These are phyloP conservation scores for Chaetomiaceae sp. DNA, from an alignment of 2,329 filamentous ascomycete species.

Conservation along the genomic window DNA sequence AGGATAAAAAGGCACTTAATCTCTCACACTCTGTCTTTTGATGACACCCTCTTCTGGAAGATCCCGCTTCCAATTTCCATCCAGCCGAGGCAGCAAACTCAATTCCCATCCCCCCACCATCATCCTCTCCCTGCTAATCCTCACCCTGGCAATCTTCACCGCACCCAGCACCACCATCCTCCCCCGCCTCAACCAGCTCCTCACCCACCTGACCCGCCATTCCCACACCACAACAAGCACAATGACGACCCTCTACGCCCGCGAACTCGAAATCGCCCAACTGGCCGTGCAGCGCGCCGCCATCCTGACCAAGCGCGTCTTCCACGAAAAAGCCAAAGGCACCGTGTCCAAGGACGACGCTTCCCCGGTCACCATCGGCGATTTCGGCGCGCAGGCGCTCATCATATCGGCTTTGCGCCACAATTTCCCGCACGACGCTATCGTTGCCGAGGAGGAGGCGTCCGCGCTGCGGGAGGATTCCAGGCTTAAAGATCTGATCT, in stretches of 20 bases:
- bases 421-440: constrained; percentile 48
- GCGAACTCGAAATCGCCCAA: constrained; percentile 73
- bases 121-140: neutral
- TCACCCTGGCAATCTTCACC: constrained; percentile 12
- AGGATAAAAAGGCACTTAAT: constrained; percentile 1
- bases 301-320: constrained; percentile 45
- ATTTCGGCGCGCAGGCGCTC: constrained; percentile 57
- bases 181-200: constrained; percentile 4
- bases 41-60: neutral
- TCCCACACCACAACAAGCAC: neutral
- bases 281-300: constrained; percentile 75
- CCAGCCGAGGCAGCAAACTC: neutral
- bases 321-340: constrained; percentile 27
- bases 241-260: constrained; percentile 48
- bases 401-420: constrained; percentile 48
- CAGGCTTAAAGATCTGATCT: constrained; percentile 44
- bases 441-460: constrained; percentile 56
- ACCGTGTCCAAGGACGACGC: constrained; percentile 25
- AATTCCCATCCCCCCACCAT: neutral
- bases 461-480: constrained; percentile 42
- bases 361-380: constrained; percentile 52
- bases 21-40: neutral
- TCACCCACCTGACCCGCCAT: constrained; percentile 7
- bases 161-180: neutral
- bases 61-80: neutral